A percentile compares a stretch with the other conserved stretches of the same genome.
phyloP scores from a whole-genome alignment of 306 rosid species.

The Quercus gilva region DNA sequence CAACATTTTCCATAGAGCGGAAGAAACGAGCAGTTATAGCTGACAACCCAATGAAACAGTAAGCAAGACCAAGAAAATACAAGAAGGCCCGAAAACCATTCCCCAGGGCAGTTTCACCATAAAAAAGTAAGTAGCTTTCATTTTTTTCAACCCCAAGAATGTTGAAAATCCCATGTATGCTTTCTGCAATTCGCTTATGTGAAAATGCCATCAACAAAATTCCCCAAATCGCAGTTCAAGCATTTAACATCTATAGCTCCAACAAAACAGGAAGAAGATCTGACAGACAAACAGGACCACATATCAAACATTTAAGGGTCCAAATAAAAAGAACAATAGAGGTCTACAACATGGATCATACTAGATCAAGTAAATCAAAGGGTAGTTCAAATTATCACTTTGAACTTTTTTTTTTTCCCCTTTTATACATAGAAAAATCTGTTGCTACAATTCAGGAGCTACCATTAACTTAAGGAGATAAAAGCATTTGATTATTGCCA shows the following conservation, averaged over 20 bases:
- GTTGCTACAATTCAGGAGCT: not conserved
- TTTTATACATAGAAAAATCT: not conserved
- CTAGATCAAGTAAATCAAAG: not conserved
- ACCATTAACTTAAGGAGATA: not conserved
- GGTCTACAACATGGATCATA: not conserved
- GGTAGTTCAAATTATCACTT: not conserved
- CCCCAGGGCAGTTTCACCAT: constrained; percentile 61
- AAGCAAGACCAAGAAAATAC: constrained; percentile 73
- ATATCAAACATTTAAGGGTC: not conserved
- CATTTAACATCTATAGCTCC: constrained; percentile 8
- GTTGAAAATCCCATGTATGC: constrained; percentile 29
- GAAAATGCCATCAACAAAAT: constrained; percentile 33
- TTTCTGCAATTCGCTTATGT: constrained; percentile 30
- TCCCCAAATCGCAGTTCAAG: constrained; percentile 27
- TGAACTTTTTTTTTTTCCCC: not conserved
- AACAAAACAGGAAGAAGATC: constrained; percentile 26
- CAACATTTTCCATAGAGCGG: constrained; percentile 88
- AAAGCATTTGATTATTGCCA: too few species aligned
- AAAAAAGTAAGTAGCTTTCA: constrained; percentile 63
- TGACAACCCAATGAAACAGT: constrained; percentile 85
- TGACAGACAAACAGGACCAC: constrained; percentile 15
- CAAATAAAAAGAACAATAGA: not conserved
- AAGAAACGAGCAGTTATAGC: constrained; percentile 85
- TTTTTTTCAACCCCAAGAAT: constrained; percentile 43
- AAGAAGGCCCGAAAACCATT: constrained; percentile 44